Evolutionary conservation across 2,329 filamentous ascomycete species (phyloP), one percentile per base, ranked within the genome.

Genomic region (Alternaria longipes): DNA sequence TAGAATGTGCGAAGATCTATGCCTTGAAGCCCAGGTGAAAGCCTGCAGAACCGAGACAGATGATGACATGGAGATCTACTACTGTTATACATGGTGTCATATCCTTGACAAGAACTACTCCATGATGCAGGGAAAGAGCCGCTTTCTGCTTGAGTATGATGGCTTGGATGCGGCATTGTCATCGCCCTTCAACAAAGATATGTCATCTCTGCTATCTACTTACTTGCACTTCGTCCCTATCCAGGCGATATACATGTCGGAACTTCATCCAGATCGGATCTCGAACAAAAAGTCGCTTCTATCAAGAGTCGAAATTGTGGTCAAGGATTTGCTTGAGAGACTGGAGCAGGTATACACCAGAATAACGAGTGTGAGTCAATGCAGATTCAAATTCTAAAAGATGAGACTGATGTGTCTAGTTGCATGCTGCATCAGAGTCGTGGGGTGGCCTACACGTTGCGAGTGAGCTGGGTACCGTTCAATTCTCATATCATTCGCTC

Each of bases 41-140:
- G 45, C 60, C 9, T 56, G 64, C 34, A 44, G 32, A 20, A 50
- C 51, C 11, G 54, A 67, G 32, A 59, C 61, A 3, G 63, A 69
- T 42, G 63, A 67, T 9, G 53, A 64, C 5, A 44, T 58, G 34
- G 63, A 72, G 36, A 14, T 67, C 1, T 67, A 64, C 22, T 68
- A 66, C 12, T 72, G 69, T 46, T 67, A 65, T 11, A 40, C 67
- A 16, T 71, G 67, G 69, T 66, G 64, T 26, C 67, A 70, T 34
- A 60, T 72, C n/a, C 63, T 72, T 3, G 69, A 70, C 54, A 72
- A 70, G 54, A 68, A 66, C 20, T 65, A 66, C 12, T 63, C 67
- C 1, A 67, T 72, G 64, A 70, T 67, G 64, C 66, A 66, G 16
- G 67, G 66, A 9, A 46, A 67, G 18, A 67, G 58, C 16, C 67